phyloP scores from a whole-genome alignment of 208 protist genomes.

The Trypanosoma cruzi region DNA sequence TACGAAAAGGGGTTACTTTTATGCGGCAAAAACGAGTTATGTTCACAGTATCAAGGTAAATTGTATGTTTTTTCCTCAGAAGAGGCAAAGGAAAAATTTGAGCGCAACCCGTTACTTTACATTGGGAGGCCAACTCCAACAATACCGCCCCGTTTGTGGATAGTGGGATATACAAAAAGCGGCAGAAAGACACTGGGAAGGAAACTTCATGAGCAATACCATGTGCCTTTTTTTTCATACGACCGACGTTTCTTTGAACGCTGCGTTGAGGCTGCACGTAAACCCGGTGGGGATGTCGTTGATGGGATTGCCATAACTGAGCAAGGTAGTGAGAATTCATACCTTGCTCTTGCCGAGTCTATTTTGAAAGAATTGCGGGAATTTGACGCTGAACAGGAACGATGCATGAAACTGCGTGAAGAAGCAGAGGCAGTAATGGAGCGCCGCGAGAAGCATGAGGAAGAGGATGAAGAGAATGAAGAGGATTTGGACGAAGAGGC shows the following conservation, averaged over 20 bases:
- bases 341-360: constrained; percentile 44
- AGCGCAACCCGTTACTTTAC: constrained; percentile 70
- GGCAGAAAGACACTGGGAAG: constrained; percentile 79
- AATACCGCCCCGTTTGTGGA: constrained; percentile 79
- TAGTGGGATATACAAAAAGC: constrained; percentile 61
- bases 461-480: constrained; percentile 47
- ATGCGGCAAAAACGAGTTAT: constrained; percentile 61
- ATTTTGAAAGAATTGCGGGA: constrained; percentile 64
- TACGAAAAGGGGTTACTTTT: constrained; percentile 69
- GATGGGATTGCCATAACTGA: constrained; percentile 62
- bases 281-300: constrained; percentile 52
- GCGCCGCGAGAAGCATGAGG: constrained; percentile 57
- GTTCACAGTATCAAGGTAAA: constrained; percentile 50
- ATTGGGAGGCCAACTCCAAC: constrained; percentile 42
- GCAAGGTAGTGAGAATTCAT: constrained; percentile 40
- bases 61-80: constrained; percentile 84
- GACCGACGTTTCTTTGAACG: constrained; percentile 75
- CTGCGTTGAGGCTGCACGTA: constrained; percentile 65
- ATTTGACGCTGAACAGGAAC: constrained; percentile 58
- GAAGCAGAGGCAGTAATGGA: constrained; percentile 62
- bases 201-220: constrained; percentile 52
- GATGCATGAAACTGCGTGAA: constrained; percentile 45
- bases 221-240: constrained; percentile 70
- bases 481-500: constrained; percentile 68
- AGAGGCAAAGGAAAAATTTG: constrained; percentile 57